These are phyloP conservation scores for Lasiodiplodia gonubiensis DNA, from an alignment of 2,329 filamentous ascomycete species.

Conservation along the genomic window DNA sequence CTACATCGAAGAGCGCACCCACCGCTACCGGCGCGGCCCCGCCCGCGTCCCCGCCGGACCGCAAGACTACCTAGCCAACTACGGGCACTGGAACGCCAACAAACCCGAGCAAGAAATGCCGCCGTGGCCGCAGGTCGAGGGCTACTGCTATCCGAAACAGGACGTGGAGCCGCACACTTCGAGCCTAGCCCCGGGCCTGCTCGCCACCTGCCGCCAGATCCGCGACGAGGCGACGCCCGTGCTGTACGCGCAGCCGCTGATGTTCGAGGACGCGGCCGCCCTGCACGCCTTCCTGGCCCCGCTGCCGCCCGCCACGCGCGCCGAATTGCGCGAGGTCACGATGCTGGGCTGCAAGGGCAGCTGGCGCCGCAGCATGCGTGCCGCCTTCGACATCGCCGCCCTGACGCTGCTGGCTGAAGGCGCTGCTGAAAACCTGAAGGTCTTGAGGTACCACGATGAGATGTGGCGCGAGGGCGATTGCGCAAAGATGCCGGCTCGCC, in stretches of 20 bases:
- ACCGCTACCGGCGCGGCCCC: constrained; percentile 40
- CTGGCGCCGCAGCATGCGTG: constrained; percentile 37
- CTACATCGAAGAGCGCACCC: constrained; percentile 35
- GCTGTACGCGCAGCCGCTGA: constrained; percentile 39
- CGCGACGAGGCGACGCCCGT: constrained; percentile 36
- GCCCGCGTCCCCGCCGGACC: constrained; percentile 32
- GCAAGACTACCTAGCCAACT: constrained; percentile 27
- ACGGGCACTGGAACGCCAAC: constrained; percentile 18
- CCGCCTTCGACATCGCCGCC: constrained; percentile 43
- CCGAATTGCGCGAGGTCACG: constrained; percentile 36
- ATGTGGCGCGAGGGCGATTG: constrained; percentile 11
- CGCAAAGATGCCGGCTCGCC: constrained; percentile 32
- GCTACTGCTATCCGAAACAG: background rate
- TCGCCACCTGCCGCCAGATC: constrained; percentile 41
- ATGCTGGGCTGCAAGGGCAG: constrained; percentile 31
- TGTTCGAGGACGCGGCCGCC: constrained; percentile 39
- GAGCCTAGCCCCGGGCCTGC: constrained; percentile 36
- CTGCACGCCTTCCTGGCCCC: constrained; percentile 43
- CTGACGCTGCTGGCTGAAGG: constrained; percentile 38
- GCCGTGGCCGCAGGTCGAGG: background rate
- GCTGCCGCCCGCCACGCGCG: constrained; percentile 36
- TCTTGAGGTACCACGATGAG: constrained; percentile 30
- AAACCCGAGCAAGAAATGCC: background rate
- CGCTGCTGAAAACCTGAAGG: constrained; percentile 38
- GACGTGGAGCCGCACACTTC: background rate